Percentiles rank a stretch among this genome's conserved stretches.
Conservation (phyloP, 345 rosid genomes). For the sweet orange (Citrus sinensis) region DVS_A1.0 CM039169.1:5759501-5760000, state of each 20-base stretch:
- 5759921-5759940: background rate
- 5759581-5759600: background rate
- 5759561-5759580: background rate
- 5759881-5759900: no score
- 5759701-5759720: background rate
- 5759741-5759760: background rate
- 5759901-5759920: background rate
- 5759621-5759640: background rate
- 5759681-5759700: background rate
- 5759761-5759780: background rate
- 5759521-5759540: background rate
- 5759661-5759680: background rate
- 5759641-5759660: background rate
- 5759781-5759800: background rate
- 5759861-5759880: no score
- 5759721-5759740: background rate
- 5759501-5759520: slow-evolving; percentile 57
- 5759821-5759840: background rate
- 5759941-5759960: background rate
- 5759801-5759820: background rate
- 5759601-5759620: slow-evolving; percentile 11
- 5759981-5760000: background rate
- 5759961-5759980: background rate
- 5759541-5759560: background rate
- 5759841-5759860: background rate